Base-by-base conservation (phyloP, 2,329 filamentous ascomycete genomes). In the Clonostachys byssicola region DNA sequence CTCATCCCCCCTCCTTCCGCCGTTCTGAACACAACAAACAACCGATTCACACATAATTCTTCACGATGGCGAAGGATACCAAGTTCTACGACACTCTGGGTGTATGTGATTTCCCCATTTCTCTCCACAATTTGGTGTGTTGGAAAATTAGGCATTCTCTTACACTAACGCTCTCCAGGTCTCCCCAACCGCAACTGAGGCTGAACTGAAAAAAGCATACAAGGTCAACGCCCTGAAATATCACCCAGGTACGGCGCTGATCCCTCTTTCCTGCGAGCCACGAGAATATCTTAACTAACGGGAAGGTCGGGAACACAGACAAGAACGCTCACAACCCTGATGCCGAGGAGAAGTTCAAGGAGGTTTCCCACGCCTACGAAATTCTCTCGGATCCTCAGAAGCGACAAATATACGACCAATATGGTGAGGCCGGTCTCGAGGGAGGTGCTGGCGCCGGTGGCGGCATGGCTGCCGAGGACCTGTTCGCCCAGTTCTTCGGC, bases 311-410 rank as follows among this genome's bases (percentile, higher is more conserved):
- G 18, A 17, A 20, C 39, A 38, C 57, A 95, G 92, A 99, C 72
- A 99, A 99, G 81, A 99, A 99, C 71, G 83, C 86, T 54, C 84
- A 94, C 75, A 95, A 95, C 75, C 91, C 92, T 39, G 88, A 85
- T 23, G 92, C 94, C 45, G 91, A 92, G 59, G 91, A 96, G 52
- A 99, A 96, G 72, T 99, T 99, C 85, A 97, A 99, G 77, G 92
- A 96, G 61, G 80, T 96, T 51, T 95, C 91, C 55, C 86, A 92
- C 64, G 94, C 94, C 52, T 99, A 97, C 72, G 94, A 99, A 76
- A 80, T 95, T 56, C 85, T 99, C 16, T 94, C 88, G 58, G 94
- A 99, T 65, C 68, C 88, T 38, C 88, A 96, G 69, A 96, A 96
- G 80, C 89, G 94, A 64, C 72, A 83, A 59, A 66, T 97, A 52